Evolutionary conservation across 768 basidiomycete genomes (phyloP).

Genomic region (Auriculariales sp.): DNA sequence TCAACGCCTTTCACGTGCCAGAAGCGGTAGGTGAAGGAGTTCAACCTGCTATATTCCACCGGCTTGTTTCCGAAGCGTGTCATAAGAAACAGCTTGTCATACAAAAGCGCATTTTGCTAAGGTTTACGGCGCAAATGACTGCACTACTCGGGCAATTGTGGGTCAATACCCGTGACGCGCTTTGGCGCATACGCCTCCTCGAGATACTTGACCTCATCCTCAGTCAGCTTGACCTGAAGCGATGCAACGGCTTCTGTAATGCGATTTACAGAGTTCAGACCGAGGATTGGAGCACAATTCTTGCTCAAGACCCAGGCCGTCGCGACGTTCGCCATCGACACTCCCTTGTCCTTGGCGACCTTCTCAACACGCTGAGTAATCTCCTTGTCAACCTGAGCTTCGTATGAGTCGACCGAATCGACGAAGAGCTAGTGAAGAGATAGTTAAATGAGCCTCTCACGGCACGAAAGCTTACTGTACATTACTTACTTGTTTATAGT

Average conservation of each 20-base stretch:
- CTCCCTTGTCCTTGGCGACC: constrained; percentile 34
- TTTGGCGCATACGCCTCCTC: constrained; percentile 38
- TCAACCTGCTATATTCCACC: no score
- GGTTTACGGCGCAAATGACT: no score
- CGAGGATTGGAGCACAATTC: constrained; percentile 15
- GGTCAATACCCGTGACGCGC: constrained; percentile 30
- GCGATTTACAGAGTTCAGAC: not conserved
- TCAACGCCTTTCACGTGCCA: no score
- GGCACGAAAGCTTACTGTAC: not conserved
- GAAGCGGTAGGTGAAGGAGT: no score
- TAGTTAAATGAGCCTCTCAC: not conserved
- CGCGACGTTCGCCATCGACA: constrained; percentile 43
- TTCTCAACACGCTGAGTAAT: constrained; percentile 27
- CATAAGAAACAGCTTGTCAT: no score
- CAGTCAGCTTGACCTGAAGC: constrained; percentile 37
- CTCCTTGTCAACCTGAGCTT: not conserved
- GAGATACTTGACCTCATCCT: constrained; percentile 42
- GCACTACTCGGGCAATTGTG: no score
- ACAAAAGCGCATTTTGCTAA: no score
- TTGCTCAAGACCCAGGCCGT: constrained; percentile 37
- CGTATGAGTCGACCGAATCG: not conserved
- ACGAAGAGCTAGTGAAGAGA: not conserved
- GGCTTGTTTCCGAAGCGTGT: no score
- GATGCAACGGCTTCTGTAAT: constrained; percentile 15
- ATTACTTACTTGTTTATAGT: not conserved